These are phyloP conservation scores for Kalanchoe fedtschenkoi DNA, from an alignment of 164 flowering plant species.

Conservation along the genomic window DNA sequence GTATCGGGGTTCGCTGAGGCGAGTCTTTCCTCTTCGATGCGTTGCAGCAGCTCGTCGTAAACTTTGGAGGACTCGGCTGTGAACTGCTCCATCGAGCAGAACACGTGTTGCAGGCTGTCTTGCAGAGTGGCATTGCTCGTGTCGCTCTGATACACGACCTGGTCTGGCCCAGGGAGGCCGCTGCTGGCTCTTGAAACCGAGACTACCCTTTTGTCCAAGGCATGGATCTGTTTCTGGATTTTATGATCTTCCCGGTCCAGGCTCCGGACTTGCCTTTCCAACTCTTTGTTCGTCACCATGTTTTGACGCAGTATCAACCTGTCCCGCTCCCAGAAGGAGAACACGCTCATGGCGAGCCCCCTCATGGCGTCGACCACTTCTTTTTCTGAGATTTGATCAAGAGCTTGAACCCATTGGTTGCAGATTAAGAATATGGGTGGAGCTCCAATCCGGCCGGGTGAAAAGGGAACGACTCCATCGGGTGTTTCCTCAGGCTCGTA, in stretches of 20 bases:
- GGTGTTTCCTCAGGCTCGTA: constrained; percentile 56
- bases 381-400: constrained; percentile 51
- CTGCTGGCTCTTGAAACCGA: constrained; percentile 34
- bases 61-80: constrained; percentile 42
- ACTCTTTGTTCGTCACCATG: constrained; percentile 34
- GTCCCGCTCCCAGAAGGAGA: constrained; percentile 53
- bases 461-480: constrained; percentile 58
- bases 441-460: constrained; percentile 67
- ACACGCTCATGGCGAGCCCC: constrained; percentile 26
- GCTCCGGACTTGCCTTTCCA: constrained; percentile 40
- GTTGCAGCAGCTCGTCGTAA: constrained; percentile 58
- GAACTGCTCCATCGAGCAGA: constrained; percentile 79
- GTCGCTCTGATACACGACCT: constrained; percentile 40
- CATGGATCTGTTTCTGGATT: constrained; percentile 66
- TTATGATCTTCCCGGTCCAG: constrained; percentile 75
- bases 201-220: constrained; percentile 59
- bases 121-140: constrained; percentile 40
- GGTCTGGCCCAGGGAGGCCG: constrained; percentile 24
- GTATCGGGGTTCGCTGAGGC: constrained; percentile 25
- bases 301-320: constrained; percentile 33
- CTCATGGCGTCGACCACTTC: constrained; percentile 55
- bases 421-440: constrained; percentile 56
- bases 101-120: constrained; percentile 45
- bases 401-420: constrained; percentile 53
- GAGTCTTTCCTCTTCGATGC: constrained; percentile 46